Base-by-base conservation (phyloP, 495 filamentous ascomycete genomes). In the Xeromyces bisporus region DNA sequence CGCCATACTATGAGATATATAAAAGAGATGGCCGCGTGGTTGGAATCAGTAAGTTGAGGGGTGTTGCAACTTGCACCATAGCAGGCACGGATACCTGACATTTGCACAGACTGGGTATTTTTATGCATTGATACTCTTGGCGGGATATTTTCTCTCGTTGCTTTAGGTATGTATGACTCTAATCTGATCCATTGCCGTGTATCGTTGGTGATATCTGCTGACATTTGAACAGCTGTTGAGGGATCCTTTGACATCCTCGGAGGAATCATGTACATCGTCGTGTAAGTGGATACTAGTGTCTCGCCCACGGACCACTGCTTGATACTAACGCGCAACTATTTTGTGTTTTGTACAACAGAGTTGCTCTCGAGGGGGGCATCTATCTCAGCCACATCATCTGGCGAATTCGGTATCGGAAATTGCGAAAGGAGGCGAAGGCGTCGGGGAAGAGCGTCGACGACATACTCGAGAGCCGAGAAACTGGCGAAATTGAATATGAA, bases 61-160 rank as follows among this genome's bases (percentile, higher is more conserved):
- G 5, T 27, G 11, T 27, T 31, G 35, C 23, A 15, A 36, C 2
- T 10, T 6, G 15, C 13, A 14, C 7, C 20, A n/a, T 12, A 8
- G 15, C 15, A 33, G 11, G 15, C 26, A 10, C 12, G 11, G 11
- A 3, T 21, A 3, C 1, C 3, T 15, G 17, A 17, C 1, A 15
- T 34, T 11, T 13, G 15, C 11, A 9, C 27, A 66, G 66, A 64
- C 34, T 72, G 67, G 49, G 46, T 71, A 0, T 87, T 87, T 35
- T 51, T 87, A 4, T 55, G 58, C 0, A 70, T 83, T 37, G 80
- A 87, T 42, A 79, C 66, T 43, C 43, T 66, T 0, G 80, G 80
- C 0, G 80, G 78, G 0, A 64, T 84, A 36, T 82, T 85, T 48
- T 81, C 76, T 0, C 60, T 83, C 3, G 67, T 83, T 56, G 75